Conservation (phyloP, 345 rosid species). For the Punica granatum region DNA sequence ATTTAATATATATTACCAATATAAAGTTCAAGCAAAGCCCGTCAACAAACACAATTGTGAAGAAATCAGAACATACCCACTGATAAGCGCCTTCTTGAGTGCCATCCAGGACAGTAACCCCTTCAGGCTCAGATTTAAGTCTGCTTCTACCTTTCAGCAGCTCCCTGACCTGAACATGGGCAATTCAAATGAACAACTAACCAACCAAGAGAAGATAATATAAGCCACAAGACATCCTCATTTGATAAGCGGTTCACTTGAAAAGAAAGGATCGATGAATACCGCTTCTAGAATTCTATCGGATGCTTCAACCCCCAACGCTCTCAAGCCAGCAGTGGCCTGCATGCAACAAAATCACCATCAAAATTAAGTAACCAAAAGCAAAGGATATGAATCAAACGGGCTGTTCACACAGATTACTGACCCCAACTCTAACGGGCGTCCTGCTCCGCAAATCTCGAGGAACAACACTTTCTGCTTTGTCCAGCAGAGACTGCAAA, state of each 20-base stretch:
- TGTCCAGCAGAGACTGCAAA: conserved; percentile 59
- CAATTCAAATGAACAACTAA: conserved; percentile 9
- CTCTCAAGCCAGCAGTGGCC: conserved; percentile 98
- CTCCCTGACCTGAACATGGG: conserved; percentile 59
- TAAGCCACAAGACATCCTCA: background rate
- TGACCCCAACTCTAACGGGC: conserved; percentile 98
- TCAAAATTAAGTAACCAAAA: conserved; percentile 7
- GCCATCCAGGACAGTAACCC: conserved; percentile 82
- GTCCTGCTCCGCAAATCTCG: conserved; percentile 62
- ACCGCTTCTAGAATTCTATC: conserved; percentile 84
- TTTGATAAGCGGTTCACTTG: background rate
- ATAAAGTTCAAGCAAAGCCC: background rate
- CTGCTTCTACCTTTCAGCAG: conserved; percentile 71
- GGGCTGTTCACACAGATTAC: conserved; percentile 14
- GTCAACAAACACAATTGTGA: background rate
- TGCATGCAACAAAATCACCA: conserved; percentile 18
- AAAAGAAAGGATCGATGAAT: conserved; percentile 18
- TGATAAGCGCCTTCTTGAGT: conserved; percentile 95
- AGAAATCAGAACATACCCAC: conserved; percentile 58
- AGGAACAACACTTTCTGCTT: conserved; percentile 83
- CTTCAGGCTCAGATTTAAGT: conserved; percentile 52
- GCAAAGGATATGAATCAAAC: background rate
- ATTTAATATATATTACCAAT: background rate
- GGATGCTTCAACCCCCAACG: conserved; percentile 70
- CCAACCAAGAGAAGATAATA: background rate